Percentiles rank a stretch among this genome's conserved stretches.
phyloP scores from a whole-genome alignment of 345 rosid genomes.

The Eucalyptus urophylla region DNA sequence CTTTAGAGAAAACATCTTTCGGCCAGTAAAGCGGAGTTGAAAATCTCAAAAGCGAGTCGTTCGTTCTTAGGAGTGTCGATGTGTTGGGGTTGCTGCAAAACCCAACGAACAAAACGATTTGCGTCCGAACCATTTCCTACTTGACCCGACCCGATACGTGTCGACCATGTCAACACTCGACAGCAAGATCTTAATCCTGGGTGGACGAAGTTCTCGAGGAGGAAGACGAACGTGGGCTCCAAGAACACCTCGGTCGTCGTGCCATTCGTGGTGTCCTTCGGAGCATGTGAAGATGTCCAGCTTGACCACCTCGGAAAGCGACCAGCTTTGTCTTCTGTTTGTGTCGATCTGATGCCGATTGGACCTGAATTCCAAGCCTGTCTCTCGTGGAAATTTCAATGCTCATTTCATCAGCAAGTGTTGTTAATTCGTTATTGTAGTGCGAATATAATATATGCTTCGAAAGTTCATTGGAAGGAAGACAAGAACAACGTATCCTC shows the following conservation, averaged over 20 bases:
- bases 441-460: neutral
- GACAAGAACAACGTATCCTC: neutral
- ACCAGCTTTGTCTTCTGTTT: neutral
- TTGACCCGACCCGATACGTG: too few relatives aligned
- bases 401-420: neutral
- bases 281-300: neutral
- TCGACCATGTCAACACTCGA: neutral
- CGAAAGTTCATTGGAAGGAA: neutral
- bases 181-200: neutral
- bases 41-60: neutral
- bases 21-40: neutral
- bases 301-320: neutral
- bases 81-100: neutral
- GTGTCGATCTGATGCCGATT: neutral
- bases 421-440: neutral
- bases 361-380: neutral
- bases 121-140: neutral
- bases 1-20: neutral
- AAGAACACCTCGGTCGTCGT: neutral
- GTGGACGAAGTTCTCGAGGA: neutral
- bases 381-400: neutral
- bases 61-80: neutral
- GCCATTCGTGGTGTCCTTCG: neutral
- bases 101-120: neutral
- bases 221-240: neutral